These are phyloP conservation scores for Heliamphora pulchella DNA, from an alignment of 179 eudicot genomes.

Conservation along the genomic window DNA sequence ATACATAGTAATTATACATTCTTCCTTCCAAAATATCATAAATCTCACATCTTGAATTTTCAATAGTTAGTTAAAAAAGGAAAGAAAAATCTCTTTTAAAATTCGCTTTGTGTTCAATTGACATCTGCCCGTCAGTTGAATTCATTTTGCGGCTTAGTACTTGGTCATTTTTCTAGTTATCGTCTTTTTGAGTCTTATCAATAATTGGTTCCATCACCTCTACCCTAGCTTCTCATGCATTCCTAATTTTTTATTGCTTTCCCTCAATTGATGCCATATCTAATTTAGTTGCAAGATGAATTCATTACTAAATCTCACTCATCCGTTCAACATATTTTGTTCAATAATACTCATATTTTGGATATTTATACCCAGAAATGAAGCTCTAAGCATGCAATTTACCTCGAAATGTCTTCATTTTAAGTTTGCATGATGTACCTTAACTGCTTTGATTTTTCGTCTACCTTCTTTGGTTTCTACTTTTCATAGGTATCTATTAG, in stretches of 20 bases:
- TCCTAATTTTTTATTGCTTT: not conserved
- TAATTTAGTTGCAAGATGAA: not conserved
- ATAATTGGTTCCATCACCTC: not conserved
- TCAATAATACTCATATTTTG: constrained; percentile 4
- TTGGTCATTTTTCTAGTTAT: not conserved
- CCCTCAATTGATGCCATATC: not conserved
- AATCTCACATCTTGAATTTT: too few species aligned
- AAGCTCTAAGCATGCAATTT: not conserved
- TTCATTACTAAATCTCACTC: not conserved
- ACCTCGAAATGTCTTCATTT: too few species aligned
- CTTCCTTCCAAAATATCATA: too few species aligned
- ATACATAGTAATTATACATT: not conserved
- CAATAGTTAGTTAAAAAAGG: not conserved
- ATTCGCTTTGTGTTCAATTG: not conserved
- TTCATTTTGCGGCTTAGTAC: not conserved
- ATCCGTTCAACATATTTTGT: constrained; percentile 4
- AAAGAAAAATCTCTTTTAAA: not conserved
- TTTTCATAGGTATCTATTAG: constrained; percentile 68
- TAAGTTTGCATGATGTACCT: not conserved
- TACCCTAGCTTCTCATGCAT: not conserved
- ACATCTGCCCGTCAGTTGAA: not conserved
- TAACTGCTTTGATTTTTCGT: constrained; percentile 2
- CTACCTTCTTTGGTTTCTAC: not conserved
- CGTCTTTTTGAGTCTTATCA: not conserved
- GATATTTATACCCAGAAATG: not conserved